phyloP scores from a whole-genome alignment of 257 asterid species.

The Fraxinus americana region DNA sequence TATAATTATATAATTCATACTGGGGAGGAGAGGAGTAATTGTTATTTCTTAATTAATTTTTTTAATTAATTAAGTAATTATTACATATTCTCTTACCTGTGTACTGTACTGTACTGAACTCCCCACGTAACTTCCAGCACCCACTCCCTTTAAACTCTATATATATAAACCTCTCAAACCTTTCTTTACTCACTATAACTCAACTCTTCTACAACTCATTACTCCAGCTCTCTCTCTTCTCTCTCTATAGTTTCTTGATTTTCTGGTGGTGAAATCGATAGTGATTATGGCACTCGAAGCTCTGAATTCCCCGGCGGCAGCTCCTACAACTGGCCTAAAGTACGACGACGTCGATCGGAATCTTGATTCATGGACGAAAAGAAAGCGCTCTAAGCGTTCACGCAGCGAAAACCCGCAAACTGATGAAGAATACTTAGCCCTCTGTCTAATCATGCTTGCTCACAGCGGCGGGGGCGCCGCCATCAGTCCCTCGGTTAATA shows the following conservation, averaged over 20 bases:
- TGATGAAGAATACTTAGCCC: slow-evolving; percentile 66
- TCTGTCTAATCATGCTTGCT: slow-evolving; percentile 73
- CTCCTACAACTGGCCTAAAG: slow-evolving; percentile 28
- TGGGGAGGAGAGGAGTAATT: no score
- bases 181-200: slow-evolving; percentile 27
- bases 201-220: slow-evolving; percentile 20
- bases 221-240: neutral
- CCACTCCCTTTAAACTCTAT: neutral
- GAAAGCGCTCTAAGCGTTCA: slow-evolving; percentile 58
- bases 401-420: slow-evolving; percentile 26
- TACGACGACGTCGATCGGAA: slow-evolving; percentile 24
- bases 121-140: slow-evolving; percentile 74
- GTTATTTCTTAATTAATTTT: neutral
- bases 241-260: neutral
- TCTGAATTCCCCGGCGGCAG: slow-evolving; percentile 40
- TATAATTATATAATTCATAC: neutral
- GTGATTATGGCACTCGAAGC: slow-evolving; percentile 65
- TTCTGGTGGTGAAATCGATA: neutral
- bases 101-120: slow-evolving; percentile 20
- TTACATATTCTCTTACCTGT: slow-evolving; percentile 18
- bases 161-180: slow-evolving; percentile 19
- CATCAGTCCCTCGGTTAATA: neutral
- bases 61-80: slow-evolving; percentile 1
- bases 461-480: slow-evolving; percentile 27
- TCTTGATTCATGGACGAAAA: slow-evolving; percentile 37